phyloP scores from a whole-genome alignment of 208 protist species.

The Trypanosoma lewisi region DNA sequence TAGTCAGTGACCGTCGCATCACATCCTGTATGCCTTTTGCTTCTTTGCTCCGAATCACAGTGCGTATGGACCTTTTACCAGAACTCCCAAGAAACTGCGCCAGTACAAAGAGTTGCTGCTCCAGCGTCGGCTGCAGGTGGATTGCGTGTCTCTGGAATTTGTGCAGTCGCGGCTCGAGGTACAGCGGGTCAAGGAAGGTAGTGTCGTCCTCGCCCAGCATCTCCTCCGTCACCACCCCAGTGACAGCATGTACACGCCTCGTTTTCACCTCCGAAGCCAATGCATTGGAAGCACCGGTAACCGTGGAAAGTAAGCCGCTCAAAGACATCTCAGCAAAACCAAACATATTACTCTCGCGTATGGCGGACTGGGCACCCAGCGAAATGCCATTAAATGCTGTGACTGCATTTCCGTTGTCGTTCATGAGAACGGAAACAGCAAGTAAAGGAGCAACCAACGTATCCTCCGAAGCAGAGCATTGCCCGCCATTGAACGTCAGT shows the following conservation, averaged over 20 bases:
- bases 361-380: background rate
- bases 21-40: too few species aligned
- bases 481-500: background rate
- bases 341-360: too few species aligned
- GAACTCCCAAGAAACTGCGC: constrained; percentile 11
- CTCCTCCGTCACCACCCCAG: constrained; percentile 1
- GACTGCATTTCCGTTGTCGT: background rate
- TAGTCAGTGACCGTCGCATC: too few species aligned
- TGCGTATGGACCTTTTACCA: too few species aligned
- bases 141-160: constrained; percentile 3
- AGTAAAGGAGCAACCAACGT: background rate
- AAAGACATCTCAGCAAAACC: too few species aligned
- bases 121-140: constrained; percentile 21
- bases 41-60: too few species aligned
- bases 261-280: background rate
- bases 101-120: constrained; percentile 27
- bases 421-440: background rate
- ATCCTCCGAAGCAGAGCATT: background rate
- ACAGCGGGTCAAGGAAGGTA: constrained; percentile 15
- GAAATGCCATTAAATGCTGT: background rate
- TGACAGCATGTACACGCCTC: background rate
- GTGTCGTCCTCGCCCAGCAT: constrained; percentile 11
- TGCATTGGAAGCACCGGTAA: background rate
- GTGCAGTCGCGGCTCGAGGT: background rate
- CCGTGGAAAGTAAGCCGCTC: background rate